A percentile compares a stretch with the other conserved stretches of the same genome.
These are phyloP conservation scores for Fusarium burgessii DNA, from an alignment of 2,329 filamentous ascomycete genomes.

Conservation along the genomic window DNA sequence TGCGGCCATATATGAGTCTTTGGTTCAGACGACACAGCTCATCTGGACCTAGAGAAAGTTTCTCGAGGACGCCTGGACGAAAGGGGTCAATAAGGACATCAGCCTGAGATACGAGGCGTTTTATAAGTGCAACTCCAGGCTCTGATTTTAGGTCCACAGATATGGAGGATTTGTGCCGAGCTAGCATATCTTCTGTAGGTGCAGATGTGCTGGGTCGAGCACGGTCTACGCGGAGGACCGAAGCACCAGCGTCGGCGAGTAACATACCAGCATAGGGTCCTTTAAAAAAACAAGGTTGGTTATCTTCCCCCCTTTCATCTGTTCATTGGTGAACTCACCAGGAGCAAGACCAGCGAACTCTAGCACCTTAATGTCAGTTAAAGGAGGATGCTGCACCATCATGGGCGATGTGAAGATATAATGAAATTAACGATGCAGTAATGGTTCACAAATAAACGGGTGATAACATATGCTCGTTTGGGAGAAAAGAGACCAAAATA, in stretches of 20 bases:
- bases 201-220: constrained; percentile 59
- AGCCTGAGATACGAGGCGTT: constrained; percentile 73
- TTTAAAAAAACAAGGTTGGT: constrained; percentile 49
- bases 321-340: constrained; percentile 55
- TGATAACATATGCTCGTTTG: not conserved
- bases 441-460: not conserved
- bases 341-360: constrained; percentile 73
- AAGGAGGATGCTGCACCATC: constrained; percentile 51
- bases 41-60: constrained; percentile 79
- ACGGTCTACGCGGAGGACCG: constrained; percentile 87
- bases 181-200: constrained; percentile 77
- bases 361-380: constrained; percentile 67
- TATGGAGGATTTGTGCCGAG: constrained; percentile 84
- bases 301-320: too few species aligned
- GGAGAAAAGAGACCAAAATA: not conserved
- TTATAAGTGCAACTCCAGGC: constrained; percentile 73
- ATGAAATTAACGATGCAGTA: not conserved
- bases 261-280: constrained; percentile 91
- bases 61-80: constrained; percentile 90
- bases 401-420: constrained; percentile 35
- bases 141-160: constrained; percentile 81
- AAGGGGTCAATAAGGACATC: constrained; percentile 95
- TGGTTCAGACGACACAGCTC: constrained; percentile 76
- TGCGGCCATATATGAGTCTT: constrained; percentile 81
- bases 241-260: constrained; percentile 89